Conservation (phyloP, 23 red algal genomes). For the Gracilariopsis chorda region DNA sequence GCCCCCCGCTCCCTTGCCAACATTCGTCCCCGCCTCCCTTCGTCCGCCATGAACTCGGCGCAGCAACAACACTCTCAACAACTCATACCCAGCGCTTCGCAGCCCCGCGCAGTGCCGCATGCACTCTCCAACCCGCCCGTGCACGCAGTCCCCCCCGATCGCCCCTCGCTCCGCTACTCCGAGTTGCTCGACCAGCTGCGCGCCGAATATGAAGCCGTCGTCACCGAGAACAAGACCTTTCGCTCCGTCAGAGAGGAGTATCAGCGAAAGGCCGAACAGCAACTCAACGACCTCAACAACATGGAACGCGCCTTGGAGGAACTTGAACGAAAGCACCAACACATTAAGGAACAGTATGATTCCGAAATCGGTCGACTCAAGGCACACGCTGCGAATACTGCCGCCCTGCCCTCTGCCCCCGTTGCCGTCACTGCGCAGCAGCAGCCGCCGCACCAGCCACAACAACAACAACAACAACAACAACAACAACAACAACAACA, state of each 20-base stretch:
- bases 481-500: background rate
- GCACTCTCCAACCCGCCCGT: background rate
- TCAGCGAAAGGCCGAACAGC: constrained; percentile 60
- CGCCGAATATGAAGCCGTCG: constrained; percentile 49
- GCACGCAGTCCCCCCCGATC: background rate
- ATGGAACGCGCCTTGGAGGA: constrained; percentile 49
- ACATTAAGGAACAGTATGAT: constrained; percentile 80
- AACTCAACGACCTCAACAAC: constrained; percentile 30
- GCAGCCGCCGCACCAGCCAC: background rate
- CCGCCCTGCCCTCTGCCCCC: background rate
- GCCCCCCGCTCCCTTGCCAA: background rate
- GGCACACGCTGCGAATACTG: constrained; percentile 7
- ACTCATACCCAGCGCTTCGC: background rate
- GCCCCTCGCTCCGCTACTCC: constrained; percentile 5
- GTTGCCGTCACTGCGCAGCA: background rate
- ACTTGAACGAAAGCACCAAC: constrained; percentile 73
- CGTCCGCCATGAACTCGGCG: background rate
- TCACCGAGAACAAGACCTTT: constrained; percentile 42
- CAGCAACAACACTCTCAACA: background rate
- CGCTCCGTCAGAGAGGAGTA: constrained; percentile 33
- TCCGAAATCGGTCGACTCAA: constrained; percentile 74
- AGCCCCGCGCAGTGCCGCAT: background rate
- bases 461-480: background rate
- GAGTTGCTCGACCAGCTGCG: constrained; percentile 41
- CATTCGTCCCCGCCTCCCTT: too few relatives aligned